phyloP scores from a whole-genome alignment of 2,329 filamentous ascomycete species.

The Dactylellina drechsleri region DNA sequence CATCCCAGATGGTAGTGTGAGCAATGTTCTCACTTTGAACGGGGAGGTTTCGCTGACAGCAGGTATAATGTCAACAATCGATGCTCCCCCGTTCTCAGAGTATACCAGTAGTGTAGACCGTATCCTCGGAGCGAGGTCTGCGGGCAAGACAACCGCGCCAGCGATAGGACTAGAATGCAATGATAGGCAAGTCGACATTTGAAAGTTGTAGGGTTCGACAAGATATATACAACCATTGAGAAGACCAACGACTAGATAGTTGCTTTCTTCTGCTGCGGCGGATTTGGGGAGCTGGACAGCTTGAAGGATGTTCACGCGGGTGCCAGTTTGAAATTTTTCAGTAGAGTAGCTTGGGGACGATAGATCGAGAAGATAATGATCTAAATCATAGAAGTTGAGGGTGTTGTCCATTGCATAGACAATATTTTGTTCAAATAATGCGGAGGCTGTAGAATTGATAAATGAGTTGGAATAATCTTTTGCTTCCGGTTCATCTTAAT shows the following conservation, averaged over 20 bases:
- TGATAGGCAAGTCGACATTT: slow-evolving; percentile 55
- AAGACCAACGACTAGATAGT: slow-evolving; percentile 56
- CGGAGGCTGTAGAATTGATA: slow-evolving; percentile 53
- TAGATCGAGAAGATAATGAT: slow-evolving; percentile 56
- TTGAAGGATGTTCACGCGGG: slow-evolving; percentile 44
- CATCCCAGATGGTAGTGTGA: slow-evolving; percentile 48
- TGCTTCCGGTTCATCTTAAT: not conserved
- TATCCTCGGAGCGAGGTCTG: slow-evolving; percentile 56
- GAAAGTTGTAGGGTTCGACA: slow-evolving; percentile 55
- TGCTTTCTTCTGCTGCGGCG: slow-evolving; percentile 47
- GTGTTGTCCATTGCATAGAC: slow-evolving; percentile 55
- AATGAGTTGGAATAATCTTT: not conserved
- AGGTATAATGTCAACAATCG: slow-evolving; percentile 57
- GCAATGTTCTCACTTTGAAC: slow-evolving; percentile 54
- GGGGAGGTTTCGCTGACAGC: slow-evolving; percentile 57
- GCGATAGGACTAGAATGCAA: slow-evolving; percentile 54
- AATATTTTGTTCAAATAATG: slow-evolving; percentile 56
- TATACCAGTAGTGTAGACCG: slow-evolving; percentile 56
- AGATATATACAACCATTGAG: slow-evolving; percentile 56
- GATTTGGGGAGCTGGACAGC: slow-evolving; percentile 53
- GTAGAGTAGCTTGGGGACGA: slow-evolving; percentile 36
- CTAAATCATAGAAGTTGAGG: slow-evolving; percentile 55
- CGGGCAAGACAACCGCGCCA: slow-evolving; percentile 55
- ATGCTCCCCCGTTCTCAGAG: slow-evolving; percentile 56
- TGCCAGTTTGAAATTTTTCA: slow-evolving; percentile 10